Percentiles rank a stretch among this genome's conserved stretches.
Conservation (phyloP, 2,329 filamentous ascomycete genomes). For the Dryadomyces quercivorus region DNA sequence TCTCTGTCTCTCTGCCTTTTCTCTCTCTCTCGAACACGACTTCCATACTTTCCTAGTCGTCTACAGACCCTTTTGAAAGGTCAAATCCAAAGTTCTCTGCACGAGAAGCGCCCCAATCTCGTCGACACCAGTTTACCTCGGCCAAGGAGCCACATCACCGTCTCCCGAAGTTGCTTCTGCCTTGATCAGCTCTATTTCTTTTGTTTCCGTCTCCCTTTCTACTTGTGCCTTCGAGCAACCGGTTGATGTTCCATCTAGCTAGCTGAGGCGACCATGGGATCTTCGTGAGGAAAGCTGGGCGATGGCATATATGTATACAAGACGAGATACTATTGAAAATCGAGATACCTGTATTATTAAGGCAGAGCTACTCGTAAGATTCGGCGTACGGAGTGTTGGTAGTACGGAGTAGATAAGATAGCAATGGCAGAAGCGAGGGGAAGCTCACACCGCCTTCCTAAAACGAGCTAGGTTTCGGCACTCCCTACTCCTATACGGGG, state of each 20-base stretch:
- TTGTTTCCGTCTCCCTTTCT: too few species aligned
- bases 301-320: neutral
- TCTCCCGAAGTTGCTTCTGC: neutral
- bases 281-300: neutral
- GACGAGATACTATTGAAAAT: constrained; percentile 2
- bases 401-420: too few species aligned
- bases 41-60: constrained; percentile 16
- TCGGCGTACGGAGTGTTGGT: too few species aligned
- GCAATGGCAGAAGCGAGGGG: neutral
- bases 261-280: too few species aligned
- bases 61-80: constrained; percentile 17
- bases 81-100: constrained; percentile 10
- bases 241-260: too few species aligned
- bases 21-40: constrained; percentile 14
- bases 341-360: neutral
- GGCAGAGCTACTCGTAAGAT: too few species aligned
- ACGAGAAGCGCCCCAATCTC: constrained; percentile 14
- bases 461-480: constrained; percentile 1
- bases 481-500: neutral
- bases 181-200: too few species aligned
- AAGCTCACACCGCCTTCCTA: constrained; percentile 8
- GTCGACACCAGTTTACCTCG: neutral
- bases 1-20: constrained; percentile 6
- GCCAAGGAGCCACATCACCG: too few species aligned
- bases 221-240: too few species aligned